Evolutionary conservation across 257 asterid genomes (phyloP).

Genomic region (Solanum tarijense): DNA sequence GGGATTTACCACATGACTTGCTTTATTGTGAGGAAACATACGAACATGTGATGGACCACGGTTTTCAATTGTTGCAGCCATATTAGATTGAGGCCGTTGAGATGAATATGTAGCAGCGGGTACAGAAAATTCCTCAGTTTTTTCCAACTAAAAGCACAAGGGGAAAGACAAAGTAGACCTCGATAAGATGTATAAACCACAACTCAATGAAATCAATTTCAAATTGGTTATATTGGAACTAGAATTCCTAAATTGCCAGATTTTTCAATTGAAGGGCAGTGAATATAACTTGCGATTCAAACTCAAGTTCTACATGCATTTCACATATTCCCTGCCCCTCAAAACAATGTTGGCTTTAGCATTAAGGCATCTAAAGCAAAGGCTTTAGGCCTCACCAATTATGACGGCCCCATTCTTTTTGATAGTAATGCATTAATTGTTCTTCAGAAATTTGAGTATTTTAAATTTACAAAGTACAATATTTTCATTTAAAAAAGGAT

Average conservation of each 20-base stretch:
- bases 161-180: background rate
- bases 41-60: conserved; percentile 34
- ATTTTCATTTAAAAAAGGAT: background rate
- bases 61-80: conserved; percentile 41
- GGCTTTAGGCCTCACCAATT: background rate
- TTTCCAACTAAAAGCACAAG: conserved; percentile 60
- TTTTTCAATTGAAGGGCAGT: background rate
- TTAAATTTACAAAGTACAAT: background rate
- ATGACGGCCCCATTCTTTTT: background rate
- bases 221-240: background rate
- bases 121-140: conserved; percentile 43
- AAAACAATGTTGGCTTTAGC: background rate
- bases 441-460: background rate
- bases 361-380: background rate
- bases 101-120: conserved; percentile 39
- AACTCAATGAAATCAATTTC: background rate
- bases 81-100: conserved; percentile 36
- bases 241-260: background rate
- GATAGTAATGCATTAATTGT: background rate
- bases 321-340: background rate
- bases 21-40: conserved; percentile 34
- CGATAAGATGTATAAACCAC: background rate
- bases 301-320: background rate
- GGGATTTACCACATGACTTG: conserved; percentile 34
- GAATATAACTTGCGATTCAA: background rate